Evolutionary conservation across 768 basidiomycete genomes (phyloP).

Genomic region (Cubamyces sp.): DNA sequence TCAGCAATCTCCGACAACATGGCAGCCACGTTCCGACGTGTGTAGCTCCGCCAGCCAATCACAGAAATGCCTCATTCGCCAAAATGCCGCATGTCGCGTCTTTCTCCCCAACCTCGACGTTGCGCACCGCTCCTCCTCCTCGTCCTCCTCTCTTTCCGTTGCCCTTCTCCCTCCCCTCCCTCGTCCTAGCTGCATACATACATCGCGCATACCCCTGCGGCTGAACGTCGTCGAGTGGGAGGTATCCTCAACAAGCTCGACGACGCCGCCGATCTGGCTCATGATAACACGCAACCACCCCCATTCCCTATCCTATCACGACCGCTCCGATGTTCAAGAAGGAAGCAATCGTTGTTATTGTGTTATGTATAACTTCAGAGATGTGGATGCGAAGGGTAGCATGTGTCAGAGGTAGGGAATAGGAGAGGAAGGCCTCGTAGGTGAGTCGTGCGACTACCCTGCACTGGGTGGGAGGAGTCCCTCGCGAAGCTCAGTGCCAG

Average conservation of each 20-base stretch:
- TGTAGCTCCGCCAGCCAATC: slow-evolving; percentile 7
- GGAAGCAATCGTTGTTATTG: background rate
- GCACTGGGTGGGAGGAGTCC: slow-evolving; percentile 34
- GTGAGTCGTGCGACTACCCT: slow-evolving; percentile 8
- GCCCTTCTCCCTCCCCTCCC: background rate
- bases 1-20: background rate
- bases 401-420: background rate
- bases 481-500: slow-evolving; percentile 33
- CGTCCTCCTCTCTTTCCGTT: background rate
- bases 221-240: slow-evolving; percentile 13
- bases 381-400: background rate
- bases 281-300: background rate
- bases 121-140: background rate
- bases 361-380: too few relatives aligned
- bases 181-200: background rate
- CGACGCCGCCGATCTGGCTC: background rate
- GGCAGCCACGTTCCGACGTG: background rate
- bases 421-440: background rate
- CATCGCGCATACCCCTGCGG: too few relatives aligned
- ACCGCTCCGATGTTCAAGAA: background rate
- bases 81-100: slow-evolving; percentile 25
- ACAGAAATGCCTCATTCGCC: slow-evolving; percentile 22
- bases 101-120: slow-evolving; percentile 13
- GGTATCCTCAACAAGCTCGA: slow-evolving; percentile 24
- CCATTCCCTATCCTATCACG: background rate